A percentile compares a stretch with the other conserved stretches of the same genome.
Evolutionary conservation across 345 rosid genomes (phyloP).

Genomic region (Populus davidiana): DNA sequence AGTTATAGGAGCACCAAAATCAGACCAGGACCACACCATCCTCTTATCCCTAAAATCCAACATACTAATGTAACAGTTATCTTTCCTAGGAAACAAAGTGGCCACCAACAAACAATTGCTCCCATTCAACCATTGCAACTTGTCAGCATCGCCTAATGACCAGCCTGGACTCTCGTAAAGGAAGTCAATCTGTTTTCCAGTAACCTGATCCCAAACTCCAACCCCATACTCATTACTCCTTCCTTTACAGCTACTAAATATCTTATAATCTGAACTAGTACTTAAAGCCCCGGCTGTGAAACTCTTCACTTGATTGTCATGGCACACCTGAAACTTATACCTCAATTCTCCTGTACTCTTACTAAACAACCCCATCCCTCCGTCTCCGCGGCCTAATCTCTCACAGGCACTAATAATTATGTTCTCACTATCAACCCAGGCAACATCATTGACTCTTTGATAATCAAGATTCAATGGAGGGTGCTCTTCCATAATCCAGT

Average conservation of each 20-base stretch:
- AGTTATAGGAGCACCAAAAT: slow-evolving; percentile 49
- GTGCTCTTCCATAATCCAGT: slow-evolving; percentile 88
- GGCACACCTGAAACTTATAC: slow-evolving; percentile 68
- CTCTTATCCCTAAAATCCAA: slow-evolving; percentile 77
- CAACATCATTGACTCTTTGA: slow-evolving; percentile 89
- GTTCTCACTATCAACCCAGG: slow-evolving; percentile 61
- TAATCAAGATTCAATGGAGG: slow-evolving; percentile 74
- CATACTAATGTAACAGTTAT: slow-evolving; percentile 90
- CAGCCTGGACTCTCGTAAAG: slow-evolving; percentile 79
- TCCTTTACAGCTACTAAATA: slow-evolving; percentile 84
- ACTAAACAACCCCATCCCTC: slow-evolving; percentile 91
- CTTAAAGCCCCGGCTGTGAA: slow-evolving; percentile 87
- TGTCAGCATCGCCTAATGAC: slow-evolving; percentile 95
- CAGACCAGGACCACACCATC: slow-evolving; percentile 98
- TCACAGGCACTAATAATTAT: slow-evolving; percentile 73
- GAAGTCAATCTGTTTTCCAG: slow-evolving; percentile 83
- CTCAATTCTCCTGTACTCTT: slow-evolving; percentile 67
- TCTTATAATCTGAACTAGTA: slow-evolving; percentile 54
- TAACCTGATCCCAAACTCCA: slow-evolving; percentile 94
- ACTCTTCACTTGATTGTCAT: slow-evolving; percentile 69
- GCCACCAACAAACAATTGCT: slow-evolving; percentile 81
- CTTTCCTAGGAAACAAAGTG: slow-evolving; percentile 90
- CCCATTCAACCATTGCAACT: slow-evolving; percentile 74
- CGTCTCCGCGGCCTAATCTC: slow-evolving; percentile 77
- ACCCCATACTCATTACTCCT: slow-evolving; percentile 90